phyloP scores from a whole-genome alignment of 305 asterid genomes.

The Plantago coronopus region DNA sequence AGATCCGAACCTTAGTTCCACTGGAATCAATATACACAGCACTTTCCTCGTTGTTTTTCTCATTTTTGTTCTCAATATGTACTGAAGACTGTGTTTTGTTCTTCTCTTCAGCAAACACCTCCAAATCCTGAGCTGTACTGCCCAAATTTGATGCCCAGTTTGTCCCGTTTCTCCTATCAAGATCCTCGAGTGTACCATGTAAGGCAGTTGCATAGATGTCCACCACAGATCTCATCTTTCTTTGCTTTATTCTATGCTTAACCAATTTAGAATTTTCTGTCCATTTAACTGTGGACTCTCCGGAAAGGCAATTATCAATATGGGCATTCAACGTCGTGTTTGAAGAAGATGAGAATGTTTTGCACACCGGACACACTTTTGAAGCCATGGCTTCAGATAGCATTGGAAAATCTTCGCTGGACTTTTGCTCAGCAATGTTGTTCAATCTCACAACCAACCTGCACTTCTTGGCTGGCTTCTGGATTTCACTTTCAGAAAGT shows the following conservation, averaged over 20 bases:
- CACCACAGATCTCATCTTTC: conserved; percentile 65
- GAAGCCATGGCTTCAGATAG: conserved; percentile 77
- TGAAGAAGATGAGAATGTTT: conserved; percentile 81
- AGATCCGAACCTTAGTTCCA: conserved; percentile 74
- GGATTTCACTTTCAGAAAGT: conserved; percentile 29
- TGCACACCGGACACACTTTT: conserved; percentile 96
- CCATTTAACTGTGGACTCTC: conserved; percentile 47
- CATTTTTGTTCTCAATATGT: conserved; percentile 21
- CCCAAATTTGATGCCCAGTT: conserved; percentile 59
- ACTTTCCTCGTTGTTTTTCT: conserved; percentile 46
- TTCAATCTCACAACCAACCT: conserved; percentile 47
- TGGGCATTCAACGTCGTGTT: conserved; percentile 97
- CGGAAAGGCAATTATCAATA: conserved; percentile 91
- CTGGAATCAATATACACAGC: conserved; percentile 71
- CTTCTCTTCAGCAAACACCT: conserved; percentile 33
- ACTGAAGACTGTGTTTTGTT: conserved; percentile 17
- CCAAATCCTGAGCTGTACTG: conserved; percentile 39
- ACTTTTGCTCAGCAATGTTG: conserved; percentile 31
- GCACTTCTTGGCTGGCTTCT: conserved; percentile 55
- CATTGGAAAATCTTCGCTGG: conserved; percentile 38
- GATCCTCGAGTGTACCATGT: conserved; percentile 82
- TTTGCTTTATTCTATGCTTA: conserved; percentile 72
- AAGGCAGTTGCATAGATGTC: conserved; percentile 71
- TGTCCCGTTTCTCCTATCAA: conserved; percentile 84
- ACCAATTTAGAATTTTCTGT: conserved; percentile 41